Base-by-base conservation (phyloP, 768 basidiomycete species). In the Sistotremastrum niveocremeum region DNA sequence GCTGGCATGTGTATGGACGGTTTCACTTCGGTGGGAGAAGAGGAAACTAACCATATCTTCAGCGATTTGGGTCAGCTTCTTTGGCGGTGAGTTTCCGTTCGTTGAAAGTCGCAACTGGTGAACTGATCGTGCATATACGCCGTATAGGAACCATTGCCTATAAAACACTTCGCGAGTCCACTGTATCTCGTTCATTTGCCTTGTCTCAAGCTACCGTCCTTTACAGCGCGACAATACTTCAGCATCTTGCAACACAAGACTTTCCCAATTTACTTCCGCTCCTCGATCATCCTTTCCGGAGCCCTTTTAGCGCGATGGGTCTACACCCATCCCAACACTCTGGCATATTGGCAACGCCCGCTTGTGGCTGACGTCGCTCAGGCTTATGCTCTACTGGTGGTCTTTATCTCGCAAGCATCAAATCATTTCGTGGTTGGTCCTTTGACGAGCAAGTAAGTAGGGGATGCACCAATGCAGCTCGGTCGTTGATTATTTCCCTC, bases 351-450 rank as follows among this genome's bases (percentile, higher is more conserved):
- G 42, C 51, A 62, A 41, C 65, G 62, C 6, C 77, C 78, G 4
- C 55, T 61, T 12, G 57, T 73, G 35, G 71, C 73, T 8, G 78
- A 84, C 53, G 81, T 83, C 29, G 72, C 71, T 2, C 81, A 84
- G 57, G 73, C 70, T 8, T 84, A 80, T 54, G 65, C 70, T 3
- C 65, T 84, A 11, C 69, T 56, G 0, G 60, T 57, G 3, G 70
- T 74, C 6, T 51, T 74, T 20, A 52, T 68, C 31, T 59, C 68
- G 12, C 80, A 84, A 52, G 65, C 65, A 5, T 54, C 71, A 41
- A 89, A 89, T 58, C 72, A 77, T 49, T 70, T 82, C 46, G 68
- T 83, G 28, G 65, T 89, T 48, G 82, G 83, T 4, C 86, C 85
- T 1, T 46, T 77, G 63, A 79, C 82, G 2, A 81, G 73, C 74